Conservation (phyloP, 129 eudicot genomes). For the Flaveria ramosissima region DNA sequence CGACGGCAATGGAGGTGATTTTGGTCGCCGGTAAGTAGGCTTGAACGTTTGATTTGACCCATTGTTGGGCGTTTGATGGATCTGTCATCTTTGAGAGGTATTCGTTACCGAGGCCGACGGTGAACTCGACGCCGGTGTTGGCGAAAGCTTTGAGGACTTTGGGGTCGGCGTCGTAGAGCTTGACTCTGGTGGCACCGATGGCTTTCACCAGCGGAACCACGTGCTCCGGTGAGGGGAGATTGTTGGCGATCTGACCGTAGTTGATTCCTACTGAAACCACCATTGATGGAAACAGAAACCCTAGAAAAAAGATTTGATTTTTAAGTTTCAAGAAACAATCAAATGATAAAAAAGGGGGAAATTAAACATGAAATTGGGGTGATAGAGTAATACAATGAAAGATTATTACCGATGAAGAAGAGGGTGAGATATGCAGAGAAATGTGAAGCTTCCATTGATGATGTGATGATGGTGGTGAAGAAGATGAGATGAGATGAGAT, state of each 20-base stretch:
- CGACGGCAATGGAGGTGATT: slow-evolving; percentile 75
- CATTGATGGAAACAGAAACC: slow-evolving; percentile 32
- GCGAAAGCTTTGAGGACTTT: slow-evolving; percentile 81
- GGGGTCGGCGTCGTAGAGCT: slow-evolving; percentile 94
- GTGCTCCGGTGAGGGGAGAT: slow-evolving; percentile 73
- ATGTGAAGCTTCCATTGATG: slow-evolving; percentile 23
- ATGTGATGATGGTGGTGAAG: background rate
- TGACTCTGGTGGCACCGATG: slow-evolving; percentile 70
- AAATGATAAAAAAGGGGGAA: background rate
- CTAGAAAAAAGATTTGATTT: slow-evolving; percentile 6
- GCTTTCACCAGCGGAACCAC: slow-evolving; percentile 71
- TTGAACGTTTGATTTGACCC: slow-evolving; percentile 76
- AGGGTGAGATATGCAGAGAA: slow-evolving; percentile 5
- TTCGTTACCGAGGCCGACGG: slow-evolving; percentile 72
- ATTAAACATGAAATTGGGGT: background rate
- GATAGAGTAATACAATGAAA: no score
- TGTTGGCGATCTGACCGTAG: slow-evolving; percentile 91
- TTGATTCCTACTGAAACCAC: slow-evolving; percentile 75
- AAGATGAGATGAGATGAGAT: slow-evolving; percentile 19
- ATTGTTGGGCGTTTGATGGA: slow-evolving; percentile 58
- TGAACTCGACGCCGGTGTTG: slow-evolving; percentile 75
- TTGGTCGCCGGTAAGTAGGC: slow-evolving; percentile 69
- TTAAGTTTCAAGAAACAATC: no score
- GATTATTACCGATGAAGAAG: slow-evolving; percentile 21
- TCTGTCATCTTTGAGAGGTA: slow-evolving; percentile 63